These are phyloP conservation scores for Mycena rosella DNA, from an alignment of 768 basidiomycete genomes.

Conservation along the genomic window DNA sequence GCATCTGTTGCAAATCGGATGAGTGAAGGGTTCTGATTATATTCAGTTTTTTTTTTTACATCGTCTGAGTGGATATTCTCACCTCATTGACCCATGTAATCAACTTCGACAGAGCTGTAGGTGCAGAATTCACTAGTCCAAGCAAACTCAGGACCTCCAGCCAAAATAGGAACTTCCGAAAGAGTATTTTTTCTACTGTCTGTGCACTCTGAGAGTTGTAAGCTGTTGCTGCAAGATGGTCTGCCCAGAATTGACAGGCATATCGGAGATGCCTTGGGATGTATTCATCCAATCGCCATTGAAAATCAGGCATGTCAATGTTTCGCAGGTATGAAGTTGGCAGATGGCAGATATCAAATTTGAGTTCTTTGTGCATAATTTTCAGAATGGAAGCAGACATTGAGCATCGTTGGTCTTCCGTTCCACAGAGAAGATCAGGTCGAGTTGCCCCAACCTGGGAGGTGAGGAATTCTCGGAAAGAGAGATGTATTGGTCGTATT, in stretches of 20 bases:
- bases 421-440: not conserved
- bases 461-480: not conserved
- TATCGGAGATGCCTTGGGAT: too few species aligned
- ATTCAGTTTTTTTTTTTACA: not conserved
- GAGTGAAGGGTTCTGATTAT: conserved; percentile 6
- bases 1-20: conserved; percentile 6
- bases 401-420: not conserved
- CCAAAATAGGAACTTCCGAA: too few species aligned
- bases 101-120: conserved; percentile 6
- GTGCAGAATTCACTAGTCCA: not conserved
- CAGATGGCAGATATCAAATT: not conserved
- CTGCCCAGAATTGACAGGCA: not conserved
- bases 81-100: not conserved
- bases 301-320: not conserved
- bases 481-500: not conserved
- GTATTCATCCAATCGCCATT: not conserved
- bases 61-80: not conserved
- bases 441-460: not conserved
- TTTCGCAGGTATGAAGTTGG: not conserved
- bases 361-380: not conserved
- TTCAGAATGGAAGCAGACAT: not conserved
- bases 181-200: not conserved
- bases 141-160: not conserved
- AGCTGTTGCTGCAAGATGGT: not conserved
- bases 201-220: not conserved